Conservation (phyloP, 768 basidiomycete species). For the Cytidiella melzeri region DNA sequence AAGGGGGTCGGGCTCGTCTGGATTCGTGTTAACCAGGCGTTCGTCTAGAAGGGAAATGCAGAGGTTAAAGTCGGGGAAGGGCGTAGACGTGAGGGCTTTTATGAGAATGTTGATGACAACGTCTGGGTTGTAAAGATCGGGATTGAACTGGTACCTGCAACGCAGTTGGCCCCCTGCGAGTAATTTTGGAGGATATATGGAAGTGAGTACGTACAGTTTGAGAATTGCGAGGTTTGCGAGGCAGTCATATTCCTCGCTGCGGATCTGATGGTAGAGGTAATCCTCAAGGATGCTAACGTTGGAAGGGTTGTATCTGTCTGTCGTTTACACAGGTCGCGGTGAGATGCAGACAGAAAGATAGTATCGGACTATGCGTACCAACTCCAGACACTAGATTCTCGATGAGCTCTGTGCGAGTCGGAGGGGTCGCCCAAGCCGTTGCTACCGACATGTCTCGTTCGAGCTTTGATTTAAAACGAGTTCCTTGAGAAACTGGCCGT, state of each 20-base stretch:
- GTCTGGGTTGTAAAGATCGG: slow-evolving; percentile 87
- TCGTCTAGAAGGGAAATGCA: slow-evolving; percentile 91
- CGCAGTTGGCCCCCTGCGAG: no score
- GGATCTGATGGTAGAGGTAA: slow-evolving; percentile 92
- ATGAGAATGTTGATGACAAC: slow-evolving; percentile 93
- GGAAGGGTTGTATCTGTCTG: slow-evolving; percentile 96
- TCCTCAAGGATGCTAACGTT: slow-evolving; percentile 93
- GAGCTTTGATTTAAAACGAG: neutral
- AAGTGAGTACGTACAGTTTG: slow-evolving; percentile 59
- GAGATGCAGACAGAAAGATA: neutral
- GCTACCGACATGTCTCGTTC: slow-evolving; percentile 39
- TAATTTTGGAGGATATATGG: neutral
- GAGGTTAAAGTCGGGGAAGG: slow-evolving; percentile 90
- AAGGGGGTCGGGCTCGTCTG: slow-evolving; percentile 81
- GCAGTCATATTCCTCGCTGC: slow-evolving; percentile 88
- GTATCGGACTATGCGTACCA: slow-evolving; percentile 41
- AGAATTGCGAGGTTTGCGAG: slow-evolving; percentile 92
- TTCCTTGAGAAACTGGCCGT: no score
- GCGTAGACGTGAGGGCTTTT: slow-evolving; percentile 80
- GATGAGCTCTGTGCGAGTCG: slow-evolving; percentile 79
- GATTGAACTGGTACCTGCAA: slow-evolving; percentile 90
- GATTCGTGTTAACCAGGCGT: slow-evolving; percentile 42
- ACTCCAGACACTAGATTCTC: slow-evolving; percentile 89
- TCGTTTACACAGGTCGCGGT: neutral
- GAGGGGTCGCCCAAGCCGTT: slow-evolving; percentile 65